Evolutionary conservation across 1,139 yeast species (phyloP), one percentile per base, ranked within the genome.

Genomic region (Saccharomycopsis phalli): DNA sequence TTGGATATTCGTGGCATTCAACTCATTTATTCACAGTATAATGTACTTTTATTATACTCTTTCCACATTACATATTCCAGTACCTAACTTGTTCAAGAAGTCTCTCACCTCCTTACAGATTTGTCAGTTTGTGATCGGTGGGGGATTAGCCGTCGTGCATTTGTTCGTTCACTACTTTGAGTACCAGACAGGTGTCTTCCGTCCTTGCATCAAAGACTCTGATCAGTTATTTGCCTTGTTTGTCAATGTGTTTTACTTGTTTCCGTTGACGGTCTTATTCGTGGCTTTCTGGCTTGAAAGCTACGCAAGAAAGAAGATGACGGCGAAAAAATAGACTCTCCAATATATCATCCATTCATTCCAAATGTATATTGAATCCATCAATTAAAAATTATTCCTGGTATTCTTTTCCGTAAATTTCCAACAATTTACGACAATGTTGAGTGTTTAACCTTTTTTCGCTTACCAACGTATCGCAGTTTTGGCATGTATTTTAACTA

Each of bases 1-100:
- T 54, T 80, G 88, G 91, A 76, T 80, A 50, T 80, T 80, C 59
- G 87, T 80, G 40, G 84, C 77, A 21, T 81, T 80, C 71, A 81
- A 80, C 64, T 78, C 86, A 11, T 74, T 80, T 55, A 78, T 81
- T 55, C 88, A 81, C 62, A 67, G 83, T 30, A 68, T 80, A 59
- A 81, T 81, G 88, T 81, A 81, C 64, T 69, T 74, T 42, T 81
- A 80, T 64, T 80, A 75, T 62, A 66, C 81, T 2, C 66, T 80
- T 52, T 68, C 80, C 21, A 74, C 84, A 45, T 60, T 80, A 48
- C 69, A 75, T 51, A 65, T 80, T 49, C 63, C 65, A 39, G 80
- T 80, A 16, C 87, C 88, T 20, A 62, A 57, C 36, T 50, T 68
- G 26, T 66, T 76, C 58, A 80, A 80, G 60, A 69, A 76, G 49